Evolutionary conservation across 2,329 filamentous ascomycete genomes (phyloP).

Genomic region (Neofusicoccum parvum): DNA sequence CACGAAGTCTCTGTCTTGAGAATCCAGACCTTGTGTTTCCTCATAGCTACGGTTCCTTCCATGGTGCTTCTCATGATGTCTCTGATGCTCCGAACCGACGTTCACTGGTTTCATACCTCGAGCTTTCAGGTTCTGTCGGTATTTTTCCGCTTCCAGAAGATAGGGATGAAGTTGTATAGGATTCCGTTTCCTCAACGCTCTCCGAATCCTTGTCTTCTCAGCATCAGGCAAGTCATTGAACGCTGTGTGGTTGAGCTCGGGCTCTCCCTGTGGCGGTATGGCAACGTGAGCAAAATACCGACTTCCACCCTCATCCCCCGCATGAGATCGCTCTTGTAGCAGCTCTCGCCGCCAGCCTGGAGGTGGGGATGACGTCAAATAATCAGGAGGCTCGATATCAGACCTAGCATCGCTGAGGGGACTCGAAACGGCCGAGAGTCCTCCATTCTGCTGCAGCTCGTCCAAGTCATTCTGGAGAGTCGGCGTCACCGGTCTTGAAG

Average conservation of each 20-base stretch:
- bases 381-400: slow-evolving; percentile 1
- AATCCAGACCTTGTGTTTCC: slow-evolving; percentile 18
- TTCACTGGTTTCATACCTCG: slow-evolving; percentile 48
- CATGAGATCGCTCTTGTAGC: background rate
- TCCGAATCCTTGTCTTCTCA: background rate
- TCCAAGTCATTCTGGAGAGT: slow-evolving; percentile 2
- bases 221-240: background rate
- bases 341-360: background rate
- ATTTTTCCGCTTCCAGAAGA: slow-evolving; percentile 46
- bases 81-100: slow-evolving; percentile 27
- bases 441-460: slow-evolving; percentile 15
- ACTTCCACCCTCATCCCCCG: background rate
- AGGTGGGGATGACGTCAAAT: background rate
- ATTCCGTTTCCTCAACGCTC: slow-evolving; percentile 48
- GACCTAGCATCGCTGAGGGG: slow-evolving; percentile 14
- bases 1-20: slow-evolving; percentile 21
- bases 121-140: slow-evolving; percentile 45
- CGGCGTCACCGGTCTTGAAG: background rate
- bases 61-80: background rate
- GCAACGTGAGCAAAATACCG: background rate
- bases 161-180: slow-evolving; percentile 54
- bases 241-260: background rate
- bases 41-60: background rate
- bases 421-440: background rate
- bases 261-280: background rate